Percentiles rank a stretch among this genome's conserved stretches.
phyloP scores from a whole-genome alignment of 306 rosid species.

The Cicer judaicum region DNA sequence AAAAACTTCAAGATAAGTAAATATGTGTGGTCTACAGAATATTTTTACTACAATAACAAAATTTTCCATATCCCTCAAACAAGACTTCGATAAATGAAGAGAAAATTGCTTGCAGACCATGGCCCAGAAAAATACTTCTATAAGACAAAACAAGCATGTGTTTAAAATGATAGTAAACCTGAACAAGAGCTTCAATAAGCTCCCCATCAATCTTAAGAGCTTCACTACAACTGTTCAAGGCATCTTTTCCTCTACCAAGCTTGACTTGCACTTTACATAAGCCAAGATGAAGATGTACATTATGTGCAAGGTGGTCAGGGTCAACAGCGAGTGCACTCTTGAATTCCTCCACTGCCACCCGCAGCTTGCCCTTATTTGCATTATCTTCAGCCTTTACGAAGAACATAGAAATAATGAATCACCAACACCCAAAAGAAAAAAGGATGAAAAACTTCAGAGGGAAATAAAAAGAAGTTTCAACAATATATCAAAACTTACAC shows the following conservation, averaged over 20 bases:
- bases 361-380: slow-evolving; percentile 84
- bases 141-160: slow-evolving; percentile 35
- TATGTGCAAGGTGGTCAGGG: slow-evolving; percentile 84
- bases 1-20: slow-evolving; percentile 42
- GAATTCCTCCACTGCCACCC: slow-evolving; percentile 88
- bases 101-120: slow-evolving; percentile 16
- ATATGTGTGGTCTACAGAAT: slow-evolving; percentile 8
- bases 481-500: slow-evolving; percentile 58
- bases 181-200: slow-evolving; percentile 88
- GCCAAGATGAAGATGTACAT: slow-evolving; percentile 91
- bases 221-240: slow-evolving; percentile 81
- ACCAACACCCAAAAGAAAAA: slow-evolving; percentile 38
- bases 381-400: slow-evolving; percentile 88
- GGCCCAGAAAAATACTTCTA: slow-evolving; percentile 10
- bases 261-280: slow-evolving; percentile 87
- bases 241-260: slow-evolving; percentile 98
- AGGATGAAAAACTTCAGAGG: slow-evolving; percentile 13
- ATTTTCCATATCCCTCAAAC: slow-evolving; percentile 24
- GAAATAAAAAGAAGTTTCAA: slow-evolving; percentile 18
- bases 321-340: slow-evolving; percentile 82
- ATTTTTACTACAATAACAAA: slow-evolving; percentile 12
- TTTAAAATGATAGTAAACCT: slow-evolving; percentile 58
- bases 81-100: slow-evolving; percentile 11
- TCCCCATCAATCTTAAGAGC: slow-evolving; percentile 79
- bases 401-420: slow-evolving; percentile 41